These are phyloP conservation scores for Sporothrix sp. DNA, from an alignment of 2,329 filamentous ascomycete genomes.

Conservation along the genomic window DNA sequence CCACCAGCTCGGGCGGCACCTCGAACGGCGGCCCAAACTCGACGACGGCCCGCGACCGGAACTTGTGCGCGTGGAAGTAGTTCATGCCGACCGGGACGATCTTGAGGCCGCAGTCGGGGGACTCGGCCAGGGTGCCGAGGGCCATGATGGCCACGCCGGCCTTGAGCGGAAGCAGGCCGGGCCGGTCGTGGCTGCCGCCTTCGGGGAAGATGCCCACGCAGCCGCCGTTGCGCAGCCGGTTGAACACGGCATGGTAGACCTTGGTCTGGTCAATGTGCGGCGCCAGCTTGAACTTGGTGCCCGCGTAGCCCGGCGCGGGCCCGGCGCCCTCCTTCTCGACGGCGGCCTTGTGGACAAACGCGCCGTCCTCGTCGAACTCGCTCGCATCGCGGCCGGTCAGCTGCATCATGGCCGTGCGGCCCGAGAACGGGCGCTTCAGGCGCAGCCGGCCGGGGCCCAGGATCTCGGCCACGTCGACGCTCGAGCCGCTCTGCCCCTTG, in stretches of 20 bases:
- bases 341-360: conserved; percentile 43
- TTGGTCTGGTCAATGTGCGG: conserved; percentile 90
- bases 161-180: conserved; percentile 84
- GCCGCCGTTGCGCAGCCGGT: conserved; percentile 67
- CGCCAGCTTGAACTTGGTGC: conserved; percentile 76
- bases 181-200: conserved; percentile 89
- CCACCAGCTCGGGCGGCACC: conserved; percentile 69
- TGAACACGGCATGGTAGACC: conserved; percentile 89
- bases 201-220: conserved; percentile 97
- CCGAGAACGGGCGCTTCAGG: conserved; percentile 80
- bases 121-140: conserved; percentile 73
- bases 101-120: conserved; percentile 79
- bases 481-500: conserved; percentile 66
- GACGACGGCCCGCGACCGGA: conserved; percentile 87
- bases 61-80: conserved; percentile 98
- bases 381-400: conserved; percentile 60
- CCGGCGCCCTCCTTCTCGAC: conserved; percentile 34
- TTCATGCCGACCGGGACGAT: conserved; percentile 99
- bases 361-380: conserved; percentile 58
- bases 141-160: conserved; percentile 98
- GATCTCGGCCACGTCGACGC: conserved; percentile 75
- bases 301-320: conserved; percentile 54
- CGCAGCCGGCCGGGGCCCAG: conserved; percentile 69
- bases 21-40: conserved; percentile 90
- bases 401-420: conserved; percentile 63